These are phyloP conservation scores for Lactarius hengduanensis DNA, from an alignment of 768 basidiomycete genomes.

Conservation along the genomic window DNA sequence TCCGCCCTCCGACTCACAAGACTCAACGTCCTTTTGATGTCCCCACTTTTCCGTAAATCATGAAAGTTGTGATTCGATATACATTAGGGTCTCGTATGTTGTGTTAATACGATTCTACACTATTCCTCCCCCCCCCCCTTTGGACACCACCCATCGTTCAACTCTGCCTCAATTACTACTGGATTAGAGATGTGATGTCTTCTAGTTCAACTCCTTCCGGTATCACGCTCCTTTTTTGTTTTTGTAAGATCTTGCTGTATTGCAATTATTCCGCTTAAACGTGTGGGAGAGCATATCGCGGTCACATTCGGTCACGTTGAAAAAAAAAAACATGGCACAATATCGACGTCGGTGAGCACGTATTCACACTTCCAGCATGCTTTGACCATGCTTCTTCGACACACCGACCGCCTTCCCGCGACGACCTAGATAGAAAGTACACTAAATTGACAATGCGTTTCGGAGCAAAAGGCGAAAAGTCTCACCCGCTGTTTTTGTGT, in stretches of 20 bases:
- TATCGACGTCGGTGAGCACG: background rate
- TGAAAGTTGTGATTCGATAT: no score
- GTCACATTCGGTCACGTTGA: constrained; percentile 4
- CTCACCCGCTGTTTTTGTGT: no score
- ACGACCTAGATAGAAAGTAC: no score
- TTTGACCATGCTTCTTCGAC: constrained; percentile 78
- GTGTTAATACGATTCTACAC: background rate
- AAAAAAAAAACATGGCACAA: constrained; percentile 7
- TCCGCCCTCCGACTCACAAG: no score
- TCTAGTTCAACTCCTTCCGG: no score
- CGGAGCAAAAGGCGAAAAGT: no score
- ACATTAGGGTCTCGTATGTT: background rate
- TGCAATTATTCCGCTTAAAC: background rate
- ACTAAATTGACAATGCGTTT: no score
- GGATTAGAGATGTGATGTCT: no score
- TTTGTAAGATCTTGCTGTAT: background rate
- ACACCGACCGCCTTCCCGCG: constrained; percentile 58
- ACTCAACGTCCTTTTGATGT: no score
- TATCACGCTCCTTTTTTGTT: no score
- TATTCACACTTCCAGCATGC: constrained; percentile 19
- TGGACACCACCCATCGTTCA: background rate
- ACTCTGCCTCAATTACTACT: background rate
- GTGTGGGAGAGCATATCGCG: background rate
- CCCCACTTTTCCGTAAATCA: no score
- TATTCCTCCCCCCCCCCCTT: background rate